Evolutionary conservation across 108 stramenopile species (phyloP), one percentile per base, ranked within the genome.

Genomic region (Skeletonema marinoi): DNA sequence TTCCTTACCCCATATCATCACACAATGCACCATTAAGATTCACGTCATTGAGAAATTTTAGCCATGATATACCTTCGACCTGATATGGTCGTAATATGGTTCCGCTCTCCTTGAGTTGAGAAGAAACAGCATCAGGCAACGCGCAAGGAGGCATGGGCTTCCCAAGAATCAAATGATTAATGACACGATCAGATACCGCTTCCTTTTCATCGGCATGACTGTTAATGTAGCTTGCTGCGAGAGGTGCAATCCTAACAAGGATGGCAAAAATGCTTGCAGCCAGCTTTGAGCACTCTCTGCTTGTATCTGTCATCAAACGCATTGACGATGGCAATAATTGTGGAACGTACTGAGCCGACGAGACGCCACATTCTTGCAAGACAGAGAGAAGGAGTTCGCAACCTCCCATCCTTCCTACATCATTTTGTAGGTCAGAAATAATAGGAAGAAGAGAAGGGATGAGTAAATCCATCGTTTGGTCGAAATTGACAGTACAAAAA

Each of bases 141-240:
- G 65, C 71, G 56, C 73, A 89, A 32, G 86, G 84, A 32, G 91
- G 91, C 13, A 96, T 68, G 14, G 92, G 88, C 66, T 90, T 86
- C 13, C 96, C 96, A 32, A 87, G 90, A 48, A 96, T 92, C 75
- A 96, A 81, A 75, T 96, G 96, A 68, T 89, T 86, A 41, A 96
- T 89, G 21, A 94, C 92, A 60, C 71, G 36, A 32, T 89, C 73
- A 30, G 75, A 56, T 72, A 73, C 41, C 19, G 39, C 61, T 42
- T 44, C 38, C 51, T 35, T 6, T 13, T 61, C 21, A 19, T 51
- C 50, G 50, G 4, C 50, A 51, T 21, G 19, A 29, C 30, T 39
- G 16, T 59, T 32, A 29, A 86, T 65, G 32, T 80, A 30, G n/a
- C 60, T 56, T 17, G 68, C 76, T 39, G 89, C 91, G 0, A 96